Evolutionary conservation across 805 yeast genomes (phyloP).

Genomic region (Millerago galiae): DNA sequence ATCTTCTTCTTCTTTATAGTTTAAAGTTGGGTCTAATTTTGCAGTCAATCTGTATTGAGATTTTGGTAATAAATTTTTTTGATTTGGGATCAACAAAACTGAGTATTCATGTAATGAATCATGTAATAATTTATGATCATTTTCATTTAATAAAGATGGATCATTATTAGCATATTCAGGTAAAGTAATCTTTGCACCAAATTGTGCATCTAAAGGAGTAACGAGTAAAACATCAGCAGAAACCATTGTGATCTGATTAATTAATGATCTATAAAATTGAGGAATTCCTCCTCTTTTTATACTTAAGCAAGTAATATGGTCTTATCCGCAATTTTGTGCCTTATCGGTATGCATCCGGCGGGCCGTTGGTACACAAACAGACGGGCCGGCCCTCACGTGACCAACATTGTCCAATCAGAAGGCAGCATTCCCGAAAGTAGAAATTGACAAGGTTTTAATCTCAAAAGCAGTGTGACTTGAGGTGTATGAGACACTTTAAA

Average conservation of each 20-base stretch:
- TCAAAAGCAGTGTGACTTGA: too few relatives aligned
- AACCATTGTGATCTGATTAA: conserved; percentile 1
- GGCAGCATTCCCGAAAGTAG: too few relatives aligned
- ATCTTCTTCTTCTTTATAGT: conserved; percentile 21
- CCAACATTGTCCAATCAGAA: too few relatives aligned
- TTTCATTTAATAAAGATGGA: conserved; percentile 60
- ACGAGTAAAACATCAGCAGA: conserved; percentile 6
- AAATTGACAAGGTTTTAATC: too few relatives aligned
- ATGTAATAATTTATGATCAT: conserved; percentile 55
- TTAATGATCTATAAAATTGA: neutral
- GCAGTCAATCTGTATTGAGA: conserved; percentile 74
- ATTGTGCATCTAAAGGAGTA: conserved; percentile 31
- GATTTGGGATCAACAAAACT: conserved; percentile 70
- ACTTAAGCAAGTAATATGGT: too few relatives aligned
- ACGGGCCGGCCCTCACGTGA: too few relatives aligned
- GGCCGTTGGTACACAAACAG: too few relatives aligned
- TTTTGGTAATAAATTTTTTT: conserved; percentile 59
- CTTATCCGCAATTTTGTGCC: too few relatives aligned
- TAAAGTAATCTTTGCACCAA: conserved; percentile 63
- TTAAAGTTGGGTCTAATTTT: conserved; percentile 63
- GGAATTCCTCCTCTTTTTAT: too few relatives aligned
- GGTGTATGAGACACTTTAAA: too few relatives aligned
- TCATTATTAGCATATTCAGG: conserved; percentile 64
- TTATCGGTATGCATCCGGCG: too few relatives aligned
- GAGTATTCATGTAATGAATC: conserved; percentile 62